Base-by-base conservation (phyloP, 2,329 filamentous ascomycete genomes). In the Stachybotrys chartarum region DNA sequence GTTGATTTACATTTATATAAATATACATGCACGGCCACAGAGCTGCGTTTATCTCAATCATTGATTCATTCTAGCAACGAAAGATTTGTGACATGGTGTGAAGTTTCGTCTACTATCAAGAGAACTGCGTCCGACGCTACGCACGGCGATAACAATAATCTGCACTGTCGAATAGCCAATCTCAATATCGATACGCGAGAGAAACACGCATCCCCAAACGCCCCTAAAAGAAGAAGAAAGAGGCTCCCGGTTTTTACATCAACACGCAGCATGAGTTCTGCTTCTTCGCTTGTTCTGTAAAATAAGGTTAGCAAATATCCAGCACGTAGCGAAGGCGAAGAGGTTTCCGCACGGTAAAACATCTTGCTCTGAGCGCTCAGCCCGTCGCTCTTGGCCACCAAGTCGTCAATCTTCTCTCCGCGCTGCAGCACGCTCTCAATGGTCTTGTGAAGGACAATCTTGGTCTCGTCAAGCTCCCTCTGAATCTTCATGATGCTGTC, bases 401-500 rank as follows among this genome's bases (percentile, higher is more conserved):
- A 75, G 65, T 88, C 90, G 68, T 97, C 93, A 63, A 99, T 91
- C 82, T 97, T 97, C 83, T 97, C 92, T 47, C 92, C 94, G 59
- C 94, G 83, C 78, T 97, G 87, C 66, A 97, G 73, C 53, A 80
- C 86, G 66, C 84, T 89, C 77, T 96, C 88, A 65, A 96, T 97
- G 49, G 94, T 97, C 83, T 97, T 96, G 77, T 97, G 91, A 65
- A 99, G 80, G 57, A 96, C 87, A 68, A 96, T 92, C 82, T 97
- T 97, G 58, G 93, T 97, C 80, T 97, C 92, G 68, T 97, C 92
- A 58, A 99, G 80, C 77, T 99, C 91, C 75, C 91, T 88, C 74
- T 97, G 93, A 66, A 99, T 97, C 80, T 91, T 92, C 79, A 91
- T 84, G 69, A 97, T 95, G 73, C 87, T 93, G 75, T 96, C 91